Conservation (phyloP, 306 rosid genomes). For the Luffa acutangula region DNA sequence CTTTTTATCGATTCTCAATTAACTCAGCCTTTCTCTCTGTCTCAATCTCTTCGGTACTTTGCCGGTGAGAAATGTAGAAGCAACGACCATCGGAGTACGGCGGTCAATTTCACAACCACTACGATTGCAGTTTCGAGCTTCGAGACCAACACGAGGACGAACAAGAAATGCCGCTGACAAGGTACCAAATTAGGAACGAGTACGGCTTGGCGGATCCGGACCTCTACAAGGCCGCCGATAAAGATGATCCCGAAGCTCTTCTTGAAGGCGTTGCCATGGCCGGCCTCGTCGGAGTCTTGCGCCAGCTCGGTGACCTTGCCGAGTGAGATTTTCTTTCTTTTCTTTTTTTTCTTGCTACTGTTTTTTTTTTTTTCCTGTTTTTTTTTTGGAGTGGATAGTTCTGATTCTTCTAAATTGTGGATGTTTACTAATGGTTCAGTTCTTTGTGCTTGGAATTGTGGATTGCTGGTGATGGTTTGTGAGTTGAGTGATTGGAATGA, state of each 20-base stretch:
- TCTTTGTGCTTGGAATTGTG: slow-evolving; percentile 1
- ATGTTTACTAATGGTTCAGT: not conserved
- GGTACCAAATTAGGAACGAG: slow-evolving; percentile 63
- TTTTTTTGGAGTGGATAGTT: not conserved
- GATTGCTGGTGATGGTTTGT: not conserved
- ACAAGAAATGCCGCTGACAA: slow-evolving; percentile 63
- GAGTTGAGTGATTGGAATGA: slow-evolving; percentile 4
- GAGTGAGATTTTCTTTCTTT: slow-evolving; percentile 39
- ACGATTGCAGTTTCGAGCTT: slow-evolving; percentile 6
- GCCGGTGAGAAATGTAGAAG: slow-evolving; percentile 33
- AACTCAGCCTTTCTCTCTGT: not conserved
- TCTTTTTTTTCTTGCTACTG: not conserved
- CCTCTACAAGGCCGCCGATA: slow-evolving; percentile 63
- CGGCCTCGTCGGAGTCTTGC: slow-evolving; percentile 81
- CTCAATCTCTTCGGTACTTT: not conserved
- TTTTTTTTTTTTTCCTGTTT: not conserved
- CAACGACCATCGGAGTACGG: not conserved
- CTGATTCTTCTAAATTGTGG: not conserved
- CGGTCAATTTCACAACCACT: slow-evolving; percentile 13
- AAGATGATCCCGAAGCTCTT: slow-evolving; percentile 84
- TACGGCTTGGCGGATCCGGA: slow-evolving; percentile 79
- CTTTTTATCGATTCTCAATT: not conserved
- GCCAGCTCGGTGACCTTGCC: slow-evolving; percentile 96
- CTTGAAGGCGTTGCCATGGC: slow-evolving; percentile 84
- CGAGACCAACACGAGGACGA: not conserved